Base-by-base conservation (phyloP, 768 basidiomycete genomes). In the Tulasnella sp. region DNA sequence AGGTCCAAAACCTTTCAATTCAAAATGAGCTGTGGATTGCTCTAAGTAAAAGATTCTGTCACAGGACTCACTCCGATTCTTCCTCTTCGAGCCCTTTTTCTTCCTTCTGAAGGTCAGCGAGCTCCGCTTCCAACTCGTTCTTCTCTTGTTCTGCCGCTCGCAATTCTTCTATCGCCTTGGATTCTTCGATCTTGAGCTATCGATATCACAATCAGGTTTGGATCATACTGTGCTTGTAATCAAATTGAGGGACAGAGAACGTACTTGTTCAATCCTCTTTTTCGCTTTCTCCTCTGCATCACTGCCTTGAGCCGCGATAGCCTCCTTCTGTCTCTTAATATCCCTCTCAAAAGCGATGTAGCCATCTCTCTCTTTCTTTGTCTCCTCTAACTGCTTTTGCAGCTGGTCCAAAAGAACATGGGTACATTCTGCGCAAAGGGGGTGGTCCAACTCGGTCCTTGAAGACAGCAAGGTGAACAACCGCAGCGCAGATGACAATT, bases 281-380 rank as follows among this genome's bases (percentile, higher is more conserved):
- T 81, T 78, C 7, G 78, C 76, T 58, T 83, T 79, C 54, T 78
- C 80, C 57, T 25, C 53, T 13, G 48, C 32, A 47, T 57, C 57
- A 27, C 55, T 42, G 20, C 55, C 54, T 32, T 25, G 48, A 19
- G 19, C 29, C 2, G 28, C 16, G 5, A 50, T 48, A 24, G 57
- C 57, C 42, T 92, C 87, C 57, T 72, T 77, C 64, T 91, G 84
- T 64, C 80, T 86, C 61, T 78, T 73, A 3, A 86, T 75, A 56
- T 91, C 86, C 63, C 81, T 82, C 64, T 93, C 90, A 61, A 92
- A 96, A 0, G 87, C 85, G 56, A 89, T 79, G 63, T 93, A 95
- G 0, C 88, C 89, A 58, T 95, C 91, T 53, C 90, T 70, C 62
- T 95, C 90, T 62, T 81, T 84, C 67, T 81, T 87, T 2, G 83